phyloP scores from a whole-genome alignment of 1,139 yeast species.

The Kodamaea sp. region DNA sequence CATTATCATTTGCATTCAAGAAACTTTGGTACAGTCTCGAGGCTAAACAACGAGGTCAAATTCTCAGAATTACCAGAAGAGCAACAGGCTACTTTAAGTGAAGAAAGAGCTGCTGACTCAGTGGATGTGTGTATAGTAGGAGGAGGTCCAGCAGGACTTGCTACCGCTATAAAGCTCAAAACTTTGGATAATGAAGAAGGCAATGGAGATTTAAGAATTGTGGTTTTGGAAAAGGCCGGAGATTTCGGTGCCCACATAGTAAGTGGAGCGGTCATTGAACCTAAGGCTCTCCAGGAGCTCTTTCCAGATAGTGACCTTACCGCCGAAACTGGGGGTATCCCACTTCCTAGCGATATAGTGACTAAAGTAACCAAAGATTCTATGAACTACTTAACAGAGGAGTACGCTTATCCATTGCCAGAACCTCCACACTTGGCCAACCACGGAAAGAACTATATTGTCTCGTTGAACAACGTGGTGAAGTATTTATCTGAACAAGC shows the following conservation, averaged over 20 bases:
- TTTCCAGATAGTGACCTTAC: constrained; percentile 70
- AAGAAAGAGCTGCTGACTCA: constrained; percentile 75
- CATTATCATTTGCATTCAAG: too few relatives aligned
- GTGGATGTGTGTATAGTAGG: constrained; percentile 97
- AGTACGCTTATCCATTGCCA: constrained; percentile 68
- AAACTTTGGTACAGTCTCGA: neutral
- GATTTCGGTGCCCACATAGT: constrained; percentile 91
- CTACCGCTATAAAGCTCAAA: constrained; percentile 87
- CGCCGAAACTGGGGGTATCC: constrained; percentile 52
- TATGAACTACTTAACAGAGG: constrained; percentile 65
- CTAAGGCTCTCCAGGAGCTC: constrained; percentile 79
- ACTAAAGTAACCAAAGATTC: constrained; percentile 70
- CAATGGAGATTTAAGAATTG: constrained; percentile 71
- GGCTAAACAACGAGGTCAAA: constrained; percentile 2
- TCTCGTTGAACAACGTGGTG: constrained; percentile 78
- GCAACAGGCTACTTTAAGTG: constrained; percentile 44
- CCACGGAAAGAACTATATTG: constrained; percentile 79
- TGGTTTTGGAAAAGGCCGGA: constrained; percentile 87
- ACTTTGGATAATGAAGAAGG: constrained; percentile 77
- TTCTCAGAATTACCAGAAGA: constrained; percentile 31
- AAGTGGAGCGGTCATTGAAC: constrained; percentile 93
- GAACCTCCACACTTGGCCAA: constrained; percentile 93
- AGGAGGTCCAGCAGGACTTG: constrained; percentile 96
- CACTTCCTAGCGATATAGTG: constrained; percentile 74
- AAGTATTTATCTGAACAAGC: constrained; percentile 85